A percentile compares a stretch with the other conserved stretches of the same genome.
phyloP scores from a whole-genome alignment of 2,329 filamentous ascomycete genomes.

The Microsporum ferrugineum region DNA sequence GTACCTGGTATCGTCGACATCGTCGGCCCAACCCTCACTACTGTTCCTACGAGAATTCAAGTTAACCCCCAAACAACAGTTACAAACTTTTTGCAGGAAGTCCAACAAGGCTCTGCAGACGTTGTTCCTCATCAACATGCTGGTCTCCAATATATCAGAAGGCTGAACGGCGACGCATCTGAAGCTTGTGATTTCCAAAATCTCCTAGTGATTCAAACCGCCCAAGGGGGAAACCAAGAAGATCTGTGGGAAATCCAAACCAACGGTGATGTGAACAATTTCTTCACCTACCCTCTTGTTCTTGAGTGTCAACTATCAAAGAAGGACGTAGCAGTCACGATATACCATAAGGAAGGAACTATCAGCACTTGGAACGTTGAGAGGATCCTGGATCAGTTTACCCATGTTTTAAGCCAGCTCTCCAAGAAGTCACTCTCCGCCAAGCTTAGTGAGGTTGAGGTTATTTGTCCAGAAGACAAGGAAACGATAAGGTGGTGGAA shows the following conservation, averaged over 20 bases:
- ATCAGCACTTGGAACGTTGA: slow-evolving; percentile 44
- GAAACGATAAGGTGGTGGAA: slow-evolving; percentile 26
- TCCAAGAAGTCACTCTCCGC: slow-evolving; percentile 17
- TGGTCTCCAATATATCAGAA: slow-evolving; percentile 37
- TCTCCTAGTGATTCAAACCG: slow-evolving; percentile 27
- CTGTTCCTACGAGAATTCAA: slow-evolving; percentile 29
- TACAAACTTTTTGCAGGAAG: slow-evolving; percentile 40
- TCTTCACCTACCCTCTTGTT: slow-evolving; percentile 38
- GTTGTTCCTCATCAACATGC: slow-evolving; percentile 52
- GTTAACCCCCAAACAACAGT: slow-evolving; percentile 25
- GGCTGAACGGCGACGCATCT: slow-evolving; percentile 36
- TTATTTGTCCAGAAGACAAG: slow-evolving; percentile 26
- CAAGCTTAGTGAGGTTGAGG: slow-evolving; percentile 22
- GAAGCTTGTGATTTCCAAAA: slow-evolving; percentile 33
- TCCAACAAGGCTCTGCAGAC: slow-evolving; percentile 43
- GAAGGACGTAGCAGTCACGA: slow-evolving; percentile 47
- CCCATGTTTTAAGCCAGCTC: slow-evolving; percentile 26
- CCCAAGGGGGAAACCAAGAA: slow-evolving; percentile 7
- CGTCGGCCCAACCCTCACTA: slow-evolving; percentile 32
- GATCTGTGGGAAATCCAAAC: slow-evolving; percentile 10
- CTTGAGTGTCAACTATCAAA: slow-evolving; percentile 50
- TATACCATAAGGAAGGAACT: slow-evolving; percentile 54
- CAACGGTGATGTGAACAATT: slow-evolving; percentile 10
- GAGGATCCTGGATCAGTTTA: slow-evolving; percentile 44
- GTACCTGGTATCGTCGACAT: slow-evolving; percentile 29